Evolutionary conservation across 768 basidiomycete species (phyloP), one percentile per base, ranked within the genome.

Genomic region (Agrocybe pediades): DNA sequence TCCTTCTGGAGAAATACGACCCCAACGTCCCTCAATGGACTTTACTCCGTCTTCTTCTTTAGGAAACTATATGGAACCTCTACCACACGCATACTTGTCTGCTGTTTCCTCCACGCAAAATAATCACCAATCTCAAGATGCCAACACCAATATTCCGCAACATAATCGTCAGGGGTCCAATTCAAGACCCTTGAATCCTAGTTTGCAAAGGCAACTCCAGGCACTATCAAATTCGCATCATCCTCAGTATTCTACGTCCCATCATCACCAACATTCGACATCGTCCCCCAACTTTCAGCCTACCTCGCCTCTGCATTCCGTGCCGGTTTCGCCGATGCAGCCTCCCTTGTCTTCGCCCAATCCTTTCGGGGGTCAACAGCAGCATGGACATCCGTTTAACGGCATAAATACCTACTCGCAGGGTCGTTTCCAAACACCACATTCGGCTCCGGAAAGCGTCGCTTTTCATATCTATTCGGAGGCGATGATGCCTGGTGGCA

Each of bases 361-460:
- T n/a, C 3, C 33, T 3, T 36, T 36, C 11, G 4, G 24, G 24
- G 21, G 27, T 23, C 30, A 33, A 3, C 54, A 46, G 54, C 53
- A 48, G 36, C 41, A 33, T 25, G 36, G 24, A 13, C 30, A 40
- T 6, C 48, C 50, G 16, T 44, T n/a, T 19, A 50, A 49, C 13
- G 42, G 48, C 17, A 45, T 51, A 3, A 52, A 54, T 49, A 8
- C 51, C 43, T 47, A 21, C 2, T 24, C 41, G 24, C 54, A 45
- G 1, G 33, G 42, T 15, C 39, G 29, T 19, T 33, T 47, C 8
- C 43, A 41, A 27, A 49, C 57, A 2, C 59, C 80, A 0, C 73
- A 74, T 30, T 90, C 89, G 13, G 88, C 90, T 0, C 89, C 90
- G 0, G 88, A 87, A 13, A 81, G 88, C 50, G 75, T 92, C 26